A percentile compares a stretch with the other conserved stretches of the same genome.
Conservation (phyloP, 345 rosid genomes). For the Populus euphratica region DNA sequence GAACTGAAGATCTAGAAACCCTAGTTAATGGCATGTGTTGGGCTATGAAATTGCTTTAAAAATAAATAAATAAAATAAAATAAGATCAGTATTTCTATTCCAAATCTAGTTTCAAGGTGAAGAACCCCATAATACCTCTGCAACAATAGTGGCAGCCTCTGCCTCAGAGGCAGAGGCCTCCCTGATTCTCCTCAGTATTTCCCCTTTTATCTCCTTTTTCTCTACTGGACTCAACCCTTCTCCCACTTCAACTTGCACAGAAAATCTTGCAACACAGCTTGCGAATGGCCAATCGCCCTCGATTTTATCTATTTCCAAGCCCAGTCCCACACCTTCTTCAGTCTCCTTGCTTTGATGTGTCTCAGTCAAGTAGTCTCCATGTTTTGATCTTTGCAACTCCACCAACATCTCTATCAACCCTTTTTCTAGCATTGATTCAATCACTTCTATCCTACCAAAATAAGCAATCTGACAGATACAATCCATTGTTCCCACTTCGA, state of each 20-base stretch:
- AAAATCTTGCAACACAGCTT: slow-evolving; percentile 40
- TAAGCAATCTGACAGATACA: slow-evolving; percentile 47
- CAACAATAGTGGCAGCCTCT: slow-evolving; percentile 38
- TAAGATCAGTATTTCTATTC: not conserved
- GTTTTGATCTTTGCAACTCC: slow-evolving; percentile 39
- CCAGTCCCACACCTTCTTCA: not conserved
- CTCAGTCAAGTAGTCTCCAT: slow-evolving; percentile 8
- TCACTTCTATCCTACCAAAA: slow-evolving; percentile 48
- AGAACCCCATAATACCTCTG: slow-evolving; percentile 58
- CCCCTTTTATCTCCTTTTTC: slow-evolving; percentile 38
- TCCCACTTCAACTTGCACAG: slow-evolving; percentile 53
- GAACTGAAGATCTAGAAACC: too few relatives aligned
- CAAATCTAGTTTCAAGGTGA: slow-evolving; percentile 31
- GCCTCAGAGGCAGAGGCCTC: slow-evolving; percentile 45
- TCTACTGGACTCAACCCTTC: slow-evolving; percentile 41
- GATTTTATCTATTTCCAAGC: not conserved
- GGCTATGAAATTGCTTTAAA: not conserved
- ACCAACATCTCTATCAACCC: slow-evolving; percentile 41
- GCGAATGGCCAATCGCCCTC: slow-evolving; percentile 21
- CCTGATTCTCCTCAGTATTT: slow-evolving; percentile 41
- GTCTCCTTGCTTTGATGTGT: not conserved
- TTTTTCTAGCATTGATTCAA: slow-evolving; percentile 37
- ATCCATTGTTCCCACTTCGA: slow-evolving; percentile 27
- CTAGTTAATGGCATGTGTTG: too few relatives aligned
- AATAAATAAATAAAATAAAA: not conserved